A percentile compares a stretch with the other conserved stretches of the same genome.
Evolutionary conservation across 1,139 yeast genomes (phyloP).

Genomic region (Taiozyma sp.): DNA sequence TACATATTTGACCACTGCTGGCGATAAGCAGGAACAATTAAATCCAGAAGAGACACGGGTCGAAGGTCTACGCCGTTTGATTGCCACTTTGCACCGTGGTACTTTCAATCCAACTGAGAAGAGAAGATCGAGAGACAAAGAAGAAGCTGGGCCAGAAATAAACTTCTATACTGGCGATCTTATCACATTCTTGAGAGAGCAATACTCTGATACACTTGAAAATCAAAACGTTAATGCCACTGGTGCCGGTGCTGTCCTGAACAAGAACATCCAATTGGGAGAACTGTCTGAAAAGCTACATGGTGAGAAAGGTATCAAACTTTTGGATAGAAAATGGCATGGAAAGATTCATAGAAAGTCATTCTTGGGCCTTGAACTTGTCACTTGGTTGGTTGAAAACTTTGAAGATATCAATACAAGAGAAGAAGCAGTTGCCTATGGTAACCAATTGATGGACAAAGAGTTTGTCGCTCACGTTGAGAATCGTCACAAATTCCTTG

Average conservation of each 20-base stretch:
- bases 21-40: slow-evolving; percentile 54
- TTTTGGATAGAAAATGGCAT: slow-evolving; percentile 90
- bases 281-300: slow-evolving; percentile 52
- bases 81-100: slow-evolving; percentile 61
- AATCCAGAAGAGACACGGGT: slow-evolving; percentile 80
- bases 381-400: slow-evolving; percentile 75
- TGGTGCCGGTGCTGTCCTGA: slow-evolving; percentile 21
- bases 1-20: slow-evolving; percentile 29
- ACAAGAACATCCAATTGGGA: slow-evolving; percentile 35
- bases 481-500: slow-evolving; percentile 75
- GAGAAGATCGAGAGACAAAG: slow-evolving; percentile 30
- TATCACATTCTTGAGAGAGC: slow-evolving; percentile 59
- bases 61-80: slow-evolving; percentile 78
- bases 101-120: slow-evolving; percentile 39
- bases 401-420: slow-evolving; percentile 75
- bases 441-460: slow-evolving; percentile 67
- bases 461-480: slow-evolving; percentile 81
- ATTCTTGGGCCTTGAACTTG: slow-evolving; percentile 82
- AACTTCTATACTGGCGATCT: slow-evolving; percentile 85
- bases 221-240: not conserved
- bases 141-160: slow-evolving; percentile 66
- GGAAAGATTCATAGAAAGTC: slow-evolving; percentile 74
- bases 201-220: slow-evolving; percentile 25
- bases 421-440: slow-evolving; percentile 79
- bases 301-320: slow-evolving; percentile 49